Percentiles rank a stretch among this genome's conserved stretches.
Conservation (phyloP, 768 basidiomycete genomes). For the Russula dissimulans region DNA sequence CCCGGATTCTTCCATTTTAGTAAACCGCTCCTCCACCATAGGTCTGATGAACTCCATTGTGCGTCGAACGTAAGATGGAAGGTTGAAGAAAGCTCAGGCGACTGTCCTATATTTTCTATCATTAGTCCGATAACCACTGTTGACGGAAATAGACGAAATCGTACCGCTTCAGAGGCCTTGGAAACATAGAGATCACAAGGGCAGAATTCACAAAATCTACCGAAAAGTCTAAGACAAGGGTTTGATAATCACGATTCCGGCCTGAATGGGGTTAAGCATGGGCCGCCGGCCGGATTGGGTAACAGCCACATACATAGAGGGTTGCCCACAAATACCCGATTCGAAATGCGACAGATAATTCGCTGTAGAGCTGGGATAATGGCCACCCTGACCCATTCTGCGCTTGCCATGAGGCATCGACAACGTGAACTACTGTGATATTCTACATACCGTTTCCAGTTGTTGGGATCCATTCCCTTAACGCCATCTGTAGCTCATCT, state of each 20-base stretch:
- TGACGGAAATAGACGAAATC: conserved; percentile 17
- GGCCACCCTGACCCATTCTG: conserved; percentile 31
- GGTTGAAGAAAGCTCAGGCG: conserved; percentile 20
- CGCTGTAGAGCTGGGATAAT: conserved; percentile 17
- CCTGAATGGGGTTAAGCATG: conserved; percentile 25
- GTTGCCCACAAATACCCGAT: conserved; percentile 32
- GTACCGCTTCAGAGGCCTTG: conserved; percentile 37
- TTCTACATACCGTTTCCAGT: conserved; percentile 4
- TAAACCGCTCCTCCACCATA: neutral
- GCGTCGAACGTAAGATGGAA: neutral
- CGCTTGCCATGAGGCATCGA: neutral
- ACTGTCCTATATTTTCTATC: conserved; percentile 20
- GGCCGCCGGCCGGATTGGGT: neutral
- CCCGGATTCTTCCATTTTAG: conserved; percentile 16
- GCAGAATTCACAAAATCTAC: conserved; percentile 29
- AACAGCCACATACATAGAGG: conserved; percentile 29
- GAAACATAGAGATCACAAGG: conserved; percentile 31
- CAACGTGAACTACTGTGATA: neutral
- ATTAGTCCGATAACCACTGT: neutral
- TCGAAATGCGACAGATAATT: neutral
- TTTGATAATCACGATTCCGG: conserved; percentile 32
- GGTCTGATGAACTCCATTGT: neutral
- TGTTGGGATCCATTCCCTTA: conserved; percentile 31
- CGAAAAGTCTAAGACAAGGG: conserved; percentile 29
- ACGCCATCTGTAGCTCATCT: conserved; percentile 36